A percentile compares a stretch with the other conserved stretches of the same genome.
These are phyloP conservation scores for Pyrenochaeta sp. DNA, from an alignment of 2,329 filamentous ascomycete genomes.

Conservation along the genomic window DNA sequence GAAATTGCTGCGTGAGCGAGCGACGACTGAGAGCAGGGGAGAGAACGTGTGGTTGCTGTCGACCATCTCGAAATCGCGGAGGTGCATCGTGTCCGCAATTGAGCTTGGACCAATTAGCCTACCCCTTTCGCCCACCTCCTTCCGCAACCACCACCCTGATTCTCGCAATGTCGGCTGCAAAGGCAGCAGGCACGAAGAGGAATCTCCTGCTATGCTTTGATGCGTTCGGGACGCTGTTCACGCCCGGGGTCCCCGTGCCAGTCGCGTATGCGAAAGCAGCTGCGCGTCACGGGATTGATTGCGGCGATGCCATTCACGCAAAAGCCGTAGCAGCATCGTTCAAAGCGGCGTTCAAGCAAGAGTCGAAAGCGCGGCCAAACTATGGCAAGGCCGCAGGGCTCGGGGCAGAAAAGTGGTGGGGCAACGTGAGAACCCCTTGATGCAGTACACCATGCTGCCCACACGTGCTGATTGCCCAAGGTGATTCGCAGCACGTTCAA, in stretches of 20 bases:
- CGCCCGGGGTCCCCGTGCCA: conserved; percentile 58
- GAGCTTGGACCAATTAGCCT: conserved; percentile 24
- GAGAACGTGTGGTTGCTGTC: conserved; percentile 1
- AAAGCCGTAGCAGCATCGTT: conserved; percentile 40
- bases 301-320: conserved; percentile 44
- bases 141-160: conserved; percentile 10
- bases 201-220: conserved; percentile 69
- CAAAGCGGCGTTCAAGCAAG: conserved; percentile 56
- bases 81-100: conserved; percentile 36
- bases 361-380: conserved; percentile 61
- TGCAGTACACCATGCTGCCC: not conserved
- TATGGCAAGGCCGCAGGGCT: conserved; percentile 64
- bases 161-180: conserved; percentile 15
- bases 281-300: conserved; percentile 57
- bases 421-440: conserved; percentile 56
- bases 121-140: conserved; percentile 29
- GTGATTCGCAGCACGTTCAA: conserved; percentile 61
- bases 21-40: conserved; percentile 31
- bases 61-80: conserved; percentile 20
- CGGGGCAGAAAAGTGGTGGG: conserved; percentile 66
- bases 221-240: conserved; percentile 70
- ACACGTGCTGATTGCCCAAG: conserved; percentile 40
- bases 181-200: conserved; percentile 22
- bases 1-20: conserved; percentile 34
- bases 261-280: conserved; percentile 64